Base-by-base conservation (phyloP, 1,139 yeast species). In the Diutina catenulata region DNA sequence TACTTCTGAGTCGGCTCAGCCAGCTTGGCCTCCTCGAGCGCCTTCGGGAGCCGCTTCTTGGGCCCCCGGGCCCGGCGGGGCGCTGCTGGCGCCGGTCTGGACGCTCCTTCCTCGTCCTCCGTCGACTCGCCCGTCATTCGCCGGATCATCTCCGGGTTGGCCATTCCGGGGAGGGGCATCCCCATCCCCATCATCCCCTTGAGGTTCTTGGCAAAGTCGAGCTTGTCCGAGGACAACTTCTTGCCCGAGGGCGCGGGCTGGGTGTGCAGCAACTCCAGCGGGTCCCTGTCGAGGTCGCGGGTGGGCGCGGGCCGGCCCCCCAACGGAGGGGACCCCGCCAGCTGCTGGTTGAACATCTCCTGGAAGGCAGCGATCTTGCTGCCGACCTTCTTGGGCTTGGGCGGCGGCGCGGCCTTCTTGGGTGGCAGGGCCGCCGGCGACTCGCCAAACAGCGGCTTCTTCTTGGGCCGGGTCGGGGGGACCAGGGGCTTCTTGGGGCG, bases 321-420 rank as follows among this genome's bases (percentile, higher is more conserved):
- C 4, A 21, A 36, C 31, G 40, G 57, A 28, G 43, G 39, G 3
- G 48, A 41, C 26, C 43, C 40, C 6, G 47, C 39, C 5, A 40
- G 39, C 4, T 42, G 45, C 37, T 56, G 59, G 38, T 69, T 70
- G 41, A 80, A 60, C 79, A 77, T 70, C 49, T 79, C 80, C 50
- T 80, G 93, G 52, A 81, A 80, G 0, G 87, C 87, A 2, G 88
- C 87, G 43, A 81, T 81, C 45, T 70, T 79, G 0, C 86, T 76
- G 0, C 88, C 79, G 18, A 83, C 75, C 46, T 80, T 80, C 50
- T 80, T 80, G 2, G 88, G 88, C 27, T 75, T 76, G 23, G 76
- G 78, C 3, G 87, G 87, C 10, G 82, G 80, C 0, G 62, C 64
- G n/a, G n/a, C n/a, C n/a, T n/a, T n/a, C 46, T 56, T 64, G 1